phyloP scores from a whole-genome alignment of 139 green algal species.

The Chlamydomonas schloesseri region DNA sequence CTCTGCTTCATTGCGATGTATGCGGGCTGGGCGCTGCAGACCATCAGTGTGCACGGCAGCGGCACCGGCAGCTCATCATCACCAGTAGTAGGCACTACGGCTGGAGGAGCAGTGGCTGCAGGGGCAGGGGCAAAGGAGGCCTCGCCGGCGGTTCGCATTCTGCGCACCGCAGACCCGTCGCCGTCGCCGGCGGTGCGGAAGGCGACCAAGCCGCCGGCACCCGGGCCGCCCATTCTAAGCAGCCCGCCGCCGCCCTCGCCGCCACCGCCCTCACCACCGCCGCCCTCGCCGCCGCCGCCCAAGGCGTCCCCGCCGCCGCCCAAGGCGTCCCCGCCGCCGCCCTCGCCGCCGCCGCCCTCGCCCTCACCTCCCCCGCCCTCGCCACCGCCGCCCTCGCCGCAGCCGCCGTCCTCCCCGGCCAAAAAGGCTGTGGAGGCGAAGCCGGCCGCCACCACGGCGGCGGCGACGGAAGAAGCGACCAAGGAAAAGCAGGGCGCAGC shows the following conservation, averaged over 20 bases:
- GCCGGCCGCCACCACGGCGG: no score
- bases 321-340: neutral
- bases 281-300: neutral
- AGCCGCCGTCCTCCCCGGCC: neutral
- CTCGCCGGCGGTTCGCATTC: neutral
- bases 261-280: neutral
- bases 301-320: no score
- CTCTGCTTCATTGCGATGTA: constrained; percentile 1
- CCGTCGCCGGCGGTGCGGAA: neutral
- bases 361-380: neutral
- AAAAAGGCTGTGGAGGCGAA: no score
- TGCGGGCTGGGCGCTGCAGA: neutral
- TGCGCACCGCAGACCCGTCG: neutral
- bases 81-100: neutral
- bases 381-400: neutral
- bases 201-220: neutral
- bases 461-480: no score
- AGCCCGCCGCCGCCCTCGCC: no score
- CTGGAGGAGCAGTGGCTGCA: neutral
- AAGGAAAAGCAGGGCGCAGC: no score
- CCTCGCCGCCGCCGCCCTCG: neutral
- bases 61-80: no score
- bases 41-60: neutral
- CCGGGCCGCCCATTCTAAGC: neutral
- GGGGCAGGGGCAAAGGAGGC: no score